Evolutionary conservation across 139 green algal species (phyloP).

Genomic region (Coccomyxa sp.): DNA sequence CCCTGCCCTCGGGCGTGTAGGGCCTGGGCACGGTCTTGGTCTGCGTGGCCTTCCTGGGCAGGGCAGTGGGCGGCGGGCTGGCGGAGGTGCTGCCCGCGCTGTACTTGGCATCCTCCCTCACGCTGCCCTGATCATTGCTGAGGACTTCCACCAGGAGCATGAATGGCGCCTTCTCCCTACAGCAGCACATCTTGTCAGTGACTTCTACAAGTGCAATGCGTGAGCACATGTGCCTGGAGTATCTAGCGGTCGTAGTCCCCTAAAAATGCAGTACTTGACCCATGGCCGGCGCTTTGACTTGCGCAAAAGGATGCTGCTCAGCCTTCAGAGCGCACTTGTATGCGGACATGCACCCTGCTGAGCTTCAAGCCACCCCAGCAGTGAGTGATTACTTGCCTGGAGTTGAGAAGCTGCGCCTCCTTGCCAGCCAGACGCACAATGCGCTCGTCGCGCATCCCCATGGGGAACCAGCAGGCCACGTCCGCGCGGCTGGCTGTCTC

Average conservation of each 20-base stretch:
- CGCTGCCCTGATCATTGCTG: slow-evolving; percentile 15
- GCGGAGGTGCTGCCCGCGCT: neutral
- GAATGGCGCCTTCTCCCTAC: slow-evolving; percentile 76
- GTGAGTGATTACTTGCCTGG: slow-evolving; percentile 26
- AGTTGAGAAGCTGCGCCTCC: slow-evolving; percentile 88
- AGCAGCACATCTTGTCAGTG: too few relatives aligned
- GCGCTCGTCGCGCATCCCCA: slow-evolving; percentile 63
- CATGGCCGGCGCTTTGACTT: neutral
- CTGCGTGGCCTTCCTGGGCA: too few relatives aligned
- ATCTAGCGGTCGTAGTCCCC: too few relatives aligned
- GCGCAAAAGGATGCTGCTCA: neutral
- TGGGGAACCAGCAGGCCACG: slow-evolving; percentile 84
- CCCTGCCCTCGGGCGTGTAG: neutral
- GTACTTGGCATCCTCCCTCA: neutral
- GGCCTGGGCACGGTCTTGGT: slow-evolving; percentile 24
- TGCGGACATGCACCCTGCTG: too few relatives aligned
- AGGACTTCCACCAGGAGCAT: slow-evolving; percentile 79
- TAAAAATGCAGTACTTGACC: too few relatives aligned
- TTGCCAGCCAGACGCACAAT: slow-evolving; percentile 79
- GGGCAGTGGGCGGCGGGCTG: neutral
- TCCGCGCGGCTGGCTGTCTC: slow-evolving; percentile 45
- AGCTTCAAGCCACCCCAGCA: too few relatives aligned
- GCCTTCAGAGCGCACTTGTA: neutral
- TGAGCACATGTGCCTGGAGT: too few relatives aligned
- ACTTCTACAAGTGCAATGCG: too few relatives aligned